Conservation (phyloP, 73 alveolate species). For the Stentor coeruleus region DNA sequence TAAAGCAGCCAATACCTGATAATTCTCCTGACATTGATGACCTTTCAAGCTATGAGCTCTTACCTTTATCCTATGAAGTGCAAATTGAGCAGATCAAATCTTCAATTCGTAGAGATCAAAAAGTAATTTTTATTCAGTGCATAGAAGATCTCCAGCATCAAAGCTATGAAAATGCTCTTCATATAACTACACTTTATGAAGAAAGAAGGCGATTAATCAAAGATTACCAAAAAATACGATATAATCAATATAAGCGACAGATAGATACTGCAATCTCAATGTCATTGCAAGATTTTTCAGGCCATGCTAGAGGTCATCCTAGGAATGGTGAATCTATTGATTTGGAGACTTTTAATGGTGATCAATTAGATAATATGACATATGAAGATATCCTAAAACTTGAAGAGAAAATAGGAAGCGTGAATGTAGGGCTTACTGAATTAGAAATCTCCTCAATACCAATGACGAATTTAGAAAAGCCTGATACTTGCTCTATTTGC, state of each 20-base stretch:
- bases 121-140: neutral
- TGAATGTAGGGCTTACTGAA: constrained; percentile 56
- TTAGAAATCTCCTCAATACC: constrained; percentile 44
- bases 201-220: neutral
- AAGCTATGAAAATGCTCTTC: neutral
- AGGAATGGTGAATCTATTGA: no score
- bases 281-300: constrained; percentile 18
- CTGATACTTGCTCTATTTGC: constrained; percentile 31
- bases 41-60: neutral
- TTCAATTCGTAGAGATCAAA: neutral
- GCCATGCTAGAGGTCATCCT: no score
- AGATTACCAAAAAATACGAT: no score
- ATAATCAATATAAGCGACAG: neutral
- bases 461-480: constrained; percentile 33
- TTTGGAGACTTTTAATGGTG: no score
- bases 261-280: neutral
- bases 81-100: no score
- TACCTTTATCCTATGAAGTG: neutral
- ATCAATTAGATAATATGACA: constrained; percentile 63
- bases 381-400: constrained; percentile 74
- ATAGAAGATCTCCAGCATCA: neutral
- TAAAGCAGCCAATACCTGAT: neutral
- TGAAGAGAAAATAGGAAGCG: constrained; percentile 70
- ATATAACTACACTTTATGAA: neutral
- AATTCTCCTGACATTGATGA: neutral